Evolutionary conservation across 306 rosid species (phyloP).

Genomic region (Coriaria nepalensis): DNA sequence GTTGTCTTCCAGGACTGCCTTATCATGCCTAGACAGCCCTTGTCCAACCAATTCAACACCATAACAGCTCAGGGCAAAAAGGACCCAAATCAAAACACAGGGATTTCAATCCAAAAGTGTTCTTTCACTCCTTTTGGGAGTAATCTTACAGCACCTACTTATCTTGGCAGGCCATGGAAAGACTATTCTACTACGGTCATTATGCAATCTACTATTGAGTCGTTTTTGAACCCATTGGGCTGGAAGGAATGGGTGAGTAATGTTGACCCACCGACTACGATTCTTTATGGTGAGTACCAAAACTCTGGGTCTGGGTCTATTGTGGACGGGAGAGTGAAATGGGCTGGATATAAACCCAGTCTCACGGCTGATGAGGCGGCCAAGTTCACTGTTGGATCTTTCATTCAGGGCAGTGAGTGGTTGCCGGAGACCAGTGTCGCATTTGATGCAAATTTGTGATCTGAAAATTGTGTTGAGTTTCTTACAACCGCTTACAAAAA

Average conservation of each 20-base stretch:
- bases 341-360: conserved; percentile 56
- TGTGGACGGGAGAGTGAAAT: conserved; percentile 41
- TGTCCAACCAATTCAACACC: conserved; percentile 71
- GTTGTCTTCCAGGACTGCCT: conserved; percentile 60
- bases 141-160: conserved; percentile 42
- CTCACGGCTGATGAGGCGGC: conserved; percentile 32
- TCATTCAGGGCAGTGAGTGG: conserved; percentile 70
- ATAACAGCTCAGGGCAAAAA: conserved; percentile 90
- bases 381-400: conserved; percentile 39
- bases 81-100: conserved; percentile 67
- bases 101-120: conserved; percentile 65
- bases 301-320: conserved; percentile 51
- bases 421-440: conserved; percentile 34
- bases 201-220: conserved; percentile 45
- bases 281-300: conserved; percentile 60
- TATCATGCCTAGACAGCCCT: conserved; percentile 62
- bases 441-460: conserved; percentile 38
- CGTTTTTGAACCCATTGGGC: conserved; percentile 49
- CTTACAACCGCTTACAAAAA: no score
- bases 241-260: conserved; percentile 53
- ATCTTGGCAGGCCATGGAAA: conserved; percentile 94
- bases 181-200: conserved; percentile 58
- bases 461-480: no score
- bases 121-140: conserved; percentile 15
- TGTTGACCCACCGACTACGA: conserved; percentile 46